Evolutionary conservation across 306 rosid species (phyloP).

Genomic region (Gastrolobium villosum): DNA sequence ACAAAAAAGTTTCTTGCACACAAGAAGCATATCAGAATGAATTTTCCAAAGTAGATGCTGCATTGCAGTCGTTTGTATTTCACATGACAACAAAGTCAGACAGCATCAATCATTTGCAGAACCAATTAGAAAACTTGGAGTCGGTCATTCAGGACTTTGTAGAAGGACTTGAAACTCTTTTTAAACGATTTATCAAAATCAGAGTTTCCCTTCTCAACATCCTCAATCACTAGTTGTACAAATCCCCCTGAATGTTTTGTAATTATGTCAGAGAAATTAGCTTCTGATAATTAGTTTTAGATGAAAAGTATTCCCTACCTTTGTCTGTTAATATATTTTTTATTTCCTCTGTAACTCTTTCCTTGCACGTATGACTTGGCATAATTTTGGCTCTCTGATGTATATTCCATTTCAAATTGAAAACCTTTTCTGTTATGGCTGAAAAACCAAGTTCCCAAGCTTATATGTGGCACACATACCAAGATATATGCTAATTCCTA

Average conservation of each 20-base stretch:
- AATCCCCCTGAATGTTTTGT: slow-evolving; percentile 25
- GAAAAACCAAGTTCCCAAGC: background rate
- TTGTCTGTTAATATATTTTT: slow-evolving; percentile 10
- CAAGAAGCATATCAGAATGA: slow-evolving; percentile 56
- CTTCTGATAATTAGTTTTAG: slow-evolving; percentile 35
- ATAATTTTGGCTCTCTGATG: slow-evolving; percentile 4
- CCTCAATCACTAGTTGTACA: slow-evolving; percentile 55
- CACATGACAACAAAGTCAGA: slow-evolving; percentile 50
- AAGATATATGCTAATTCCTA: background rate
- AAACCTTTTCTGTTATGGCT: slow-evolving; percentile 6
- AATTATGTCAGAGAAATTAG: slow-evolving; percentile 41
- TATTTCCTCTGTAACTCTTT: slow-evolving; percentile 17
- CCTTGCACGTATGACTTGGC: background rate
- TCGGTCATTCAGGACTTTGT: slow-evolving; percentile 54
- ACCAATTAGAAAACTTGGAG: slow-evolving; percentile 53
- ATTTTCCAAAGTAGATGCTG: slow-evolving; percentile 59
- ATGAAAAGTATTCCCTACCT: slow-evolving; percentile 20
- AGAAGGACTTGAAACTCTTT: slow-evolving; percentile 56
- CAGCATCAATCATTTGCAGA: slow-evolving; percentile 47
- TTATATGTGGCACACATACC: background rate
- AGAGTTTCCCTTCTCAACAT: slow-evolving; percentile 63
- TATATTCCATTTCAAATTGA: slow-evolving; percentile 23
- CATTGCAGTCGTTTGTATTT: slow-evolving; percentile 58
- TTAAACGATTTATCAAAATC: slow-evolving; percentile 54
- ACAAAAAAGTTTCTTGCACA: slow-evolving; percentile 41